phyloP scores from a whole-genome alignment of 768 basidiomycete species.

The Lentinula sp. region DNA sequence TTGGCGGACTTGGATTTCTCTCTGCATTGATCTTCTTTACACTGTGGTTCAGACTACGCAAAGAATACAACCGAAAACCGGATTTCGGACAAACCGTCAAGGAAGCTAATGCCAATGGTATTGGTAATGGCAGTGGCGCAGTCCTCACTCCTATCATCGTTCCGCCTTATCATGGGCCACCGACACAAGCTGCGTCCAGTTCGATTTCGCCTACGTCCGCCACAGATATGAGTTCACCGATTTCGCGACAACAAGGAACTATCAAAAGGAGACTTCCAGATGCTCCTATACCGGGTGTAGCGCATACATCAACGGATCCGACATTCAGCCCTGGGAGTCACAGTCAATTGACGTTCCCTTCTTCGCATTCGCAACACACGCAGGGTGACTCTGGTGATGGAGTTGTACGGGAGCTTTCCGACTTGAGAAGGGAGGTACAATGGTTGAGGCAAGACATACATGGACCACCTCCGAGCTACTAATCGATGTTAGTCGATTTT shows the following conservation, averaged over 20 bases:
- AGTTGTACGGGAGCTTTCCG: not conserved
- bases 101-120: not conserved
- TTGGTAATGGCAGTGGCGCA: not conserved
- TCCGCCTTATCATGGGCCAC: not conserved
- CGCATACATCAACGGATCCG: not conserved
- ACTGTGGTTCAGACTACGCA: not conserved
- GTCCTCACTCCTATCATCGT: not conserved
- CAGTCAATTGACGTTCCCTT: not conserved
- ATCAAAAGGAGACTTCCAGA: not conserved
- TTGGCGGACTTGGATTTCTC: not conserved
- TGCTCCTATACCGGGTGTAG: not conserved
- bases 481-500: not conserved
- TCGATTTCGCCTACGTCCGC: not conserved
- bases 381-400: not conserved
- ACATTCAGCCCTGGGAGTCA: not conserved
- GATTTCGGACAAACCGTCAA: not conserved
- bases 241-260: not conserved
- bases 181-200: not conserved
- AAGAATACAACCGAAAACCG: conserved; percentile 1
- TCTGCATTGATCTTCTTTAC: not conserved
- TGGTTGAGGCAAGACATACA: not conserved
- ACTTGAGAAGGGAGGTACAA: not conserved
- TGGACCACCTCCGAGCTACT: not conserved
- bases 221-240: not conserved
- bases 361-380: not conserved